Conservation (phyloP, 2,329 filamentous ascomycete species). For the Fusarium ambrosium region DNA sequence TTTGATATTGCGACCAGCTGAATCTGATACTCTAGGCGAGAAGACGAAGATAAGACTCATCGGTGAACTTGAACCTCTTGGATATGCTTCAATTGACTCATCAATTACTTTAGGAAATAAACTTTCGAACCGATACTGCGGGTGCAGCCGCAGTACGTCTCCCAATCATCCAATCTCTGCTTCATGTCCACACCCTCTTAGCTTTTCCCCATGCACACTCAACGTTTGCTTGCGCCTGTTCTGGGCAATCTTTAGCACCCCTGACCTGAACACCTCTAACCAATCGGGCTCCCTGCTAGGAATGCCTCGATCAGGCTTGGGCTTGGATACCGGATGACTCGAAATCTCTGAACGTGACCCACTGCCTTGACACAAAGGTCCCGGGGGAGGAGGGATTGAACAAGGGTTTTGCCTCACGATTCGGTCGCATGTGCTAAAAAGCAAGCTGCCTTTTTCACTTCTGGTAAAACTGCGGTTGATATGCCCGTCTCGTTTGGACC, state of each 20-base stretch:
- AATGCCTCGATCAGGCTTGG: background rate
- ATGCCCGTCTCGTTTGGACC: background rate
- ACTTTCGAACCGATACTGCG: constrained; percentile 5
- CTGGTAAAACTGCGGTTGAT: background rate
- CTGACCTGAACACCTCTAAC: background rate
- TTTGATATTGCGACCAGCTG: constrained; percentile 9
- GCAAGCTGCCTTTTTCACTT: background rate
- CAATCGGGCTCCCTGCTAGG: background rate
- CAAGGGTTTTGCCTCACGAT: background rate
- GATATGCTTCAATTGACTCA: background rate
- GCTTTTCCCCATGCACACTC: background rate
- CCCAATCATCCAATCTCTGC: background rate
- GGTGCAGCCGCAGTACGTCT: constrained; percentile 5
- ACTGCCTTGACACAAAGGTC: constrained; percentile 2
- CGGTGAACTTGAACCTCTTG: too few species aligned
- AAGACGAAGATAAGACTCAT: background rate
- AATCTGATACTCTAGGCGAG: constrained; percentile 5
- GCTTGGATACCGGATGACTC: constrained; percentile 13
- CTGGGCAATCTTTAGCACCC: constrained; percentile 1
- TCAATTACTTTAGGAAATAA: constrained; percentile 1
- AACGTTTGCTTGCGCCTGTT: background rate
- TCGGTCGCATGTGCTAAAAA: constrained; percentile 4
- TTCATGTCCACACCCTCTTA: constrained; percentile 7
- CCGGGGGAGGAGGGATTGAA: background rate
- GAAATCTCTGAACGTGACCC: background rate